Conservation (phyloP, 2,329 filamentous ascomycete genomes). For the Fusarium sp. region DNA sequence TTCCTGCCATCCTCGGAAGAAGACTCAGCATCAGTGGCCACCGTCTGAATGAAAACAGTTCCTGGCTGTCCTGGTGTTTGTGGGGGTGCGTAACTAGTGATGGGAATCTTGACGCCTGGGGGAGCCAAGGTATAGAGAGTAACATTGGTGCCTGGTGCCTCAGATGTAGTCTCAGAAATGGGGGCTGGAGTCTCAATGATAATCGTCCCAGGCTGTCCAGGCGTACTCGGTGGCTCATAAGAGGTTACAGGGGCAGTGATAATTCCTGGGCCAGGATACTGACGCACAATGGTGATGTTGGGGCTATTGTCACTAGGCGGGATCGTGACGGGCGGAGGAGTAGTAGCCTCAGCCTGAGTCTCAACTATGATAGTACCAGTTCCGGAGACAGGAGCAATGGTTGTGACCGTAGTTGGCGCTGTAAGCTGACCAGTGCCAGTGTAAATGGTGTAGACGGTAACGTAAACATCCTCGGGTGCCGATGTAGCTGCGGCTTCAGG, state of each 20-base stretch:
- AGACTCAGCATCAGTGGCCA: conserved; percentile 1
- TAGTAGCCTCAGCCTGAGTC: conserved; percentile 7
- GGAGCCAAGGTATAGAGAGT: conserved; percentile 22
- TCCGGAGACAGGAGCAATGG: conserved; percentile 18
- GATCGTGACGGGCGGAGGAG: conserved; percentile 8
- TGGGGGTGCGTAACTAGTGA: conserved; percentile 19
- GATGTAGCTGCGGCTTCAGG: neutral
- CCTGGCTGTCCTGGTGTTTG: conserved; percentile 13
- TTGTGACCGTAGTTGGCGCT: conserved; percentile 11
- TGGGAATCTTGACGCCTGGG: neutral
- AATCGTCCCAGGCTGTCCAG: conserved; percentile 19
- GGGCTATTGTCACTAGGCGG: conserved; percentile 11
- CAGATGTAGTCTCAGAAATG: neutral
- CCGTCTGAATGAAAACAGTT: conserved; percentile 21
- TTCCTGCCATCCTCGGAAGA: neutral
- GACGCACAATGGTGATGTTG: conserved; percentile 20
- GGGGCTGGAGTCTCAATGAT: conserved; percentile 22
- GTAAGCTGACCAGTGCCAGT: conserved; percentile 11
- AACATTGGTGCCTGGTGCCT: conserved; percentile 1
- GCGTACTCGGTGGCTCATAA: conserved; percentile 12
- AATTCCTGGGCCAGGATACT: conserved; percentile 16
- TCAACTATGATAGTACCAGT: conserved; percentile 27
- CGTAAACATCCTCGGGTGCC: neutral
- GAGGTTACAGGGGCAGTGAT: conserved; percentile 22
- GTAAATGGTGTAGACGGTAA: conserved; percentile 21